Evolutionary conservation across 2,329 filamentous ascomycete genomes (phyloP), one percentile per base, ranked within the genome.

Genomic region (Tolypocladium album): DNA sequence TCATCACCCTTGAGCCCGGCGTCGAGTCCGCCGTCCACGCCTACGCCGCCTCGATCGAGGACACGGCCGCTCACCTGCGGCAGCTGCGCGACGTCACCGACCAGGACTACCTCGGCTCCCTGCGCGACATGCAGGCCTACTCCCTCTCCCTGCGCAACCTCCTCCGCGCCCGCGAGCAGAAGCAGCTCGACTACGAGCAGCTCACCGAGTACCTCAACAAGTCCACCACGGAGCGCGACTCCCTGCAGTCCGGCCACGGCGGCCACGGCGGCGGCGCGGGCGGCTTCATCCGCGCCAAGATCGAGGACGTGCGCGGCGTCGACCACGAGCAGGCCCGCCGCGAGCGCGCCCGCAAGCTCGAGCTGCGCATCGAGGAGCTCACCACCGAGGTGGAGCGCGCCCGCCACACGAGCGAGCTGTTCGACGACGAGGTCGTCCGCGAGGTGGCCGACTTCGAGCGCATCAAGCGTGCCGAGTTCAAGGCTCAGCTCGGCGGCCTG

Each of bases 181-280:
- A 99, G 72, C 94, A 99, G 73, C 88, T 99, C 61, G 94, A 99
- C 76, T 96, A 93, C 69, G 94, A 99, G 76, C 92, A 91, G 65
- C 82, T 99, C 40, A 96, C 92, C 36, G 93, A 97, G 71, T 97
- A 97, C 74, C 88, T 97, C 59, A 90, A 90, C 76, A 96, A 96
- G 72, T 91, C 90, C 0, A 91, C 90, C 3, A 78, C 86, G 4
- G 94, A 99, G 74, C 88, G 92, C 56, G 94, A 99, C 74, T 80
- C 83, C 20, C 84, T 96, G 3, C 80, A 81, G 11, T 84, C 85
- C 0, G 85, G 86, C 13, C 85, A 88, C 65, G 68, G 70, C 58
- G 67, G 71, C 34, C 67, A 70, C 27, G 83, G 84, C 56, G 90
- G 64, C 7, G 92, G 92, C 0, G 89, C 92, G 0, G 89, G 88